Percentiles rank a stretch among this genome's conserved stretches.
phyloP scores from a whole-genome alignment of 306 rosid species.

The Trichosanthes cucumerina region DNA sequence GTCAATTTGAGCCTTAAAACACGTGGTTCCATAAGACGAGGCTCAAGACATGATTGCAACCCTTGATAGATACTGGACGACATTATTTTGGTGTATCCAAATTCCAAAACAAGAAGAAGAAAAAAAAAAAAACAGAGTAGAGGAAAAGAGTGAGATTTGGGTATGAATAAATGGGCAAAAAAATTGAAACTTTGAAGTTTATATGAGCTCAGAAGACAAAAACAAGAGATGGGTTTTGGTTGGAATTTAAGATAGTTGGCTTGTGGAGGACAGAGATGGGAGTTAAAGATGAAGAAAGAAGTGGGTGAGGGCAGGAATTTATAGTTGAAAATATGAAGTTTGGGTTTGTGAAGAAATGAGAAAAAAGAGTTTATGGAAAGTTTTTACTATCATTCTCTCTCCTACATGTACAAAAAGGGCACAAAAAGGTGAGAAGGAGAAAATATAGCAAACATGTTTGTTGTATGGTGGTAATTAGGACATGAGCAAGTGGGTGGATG shows the following conservation, averaged over 20 bases:
- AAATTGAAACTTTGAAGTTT: background rate
- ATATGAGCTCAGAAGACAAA: background rate
- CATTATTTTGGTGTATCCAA: background rate
- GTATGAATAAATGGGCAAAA: background rate
- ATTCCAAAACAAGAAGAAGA: background rate
- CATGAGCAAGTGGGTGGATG: background rate
- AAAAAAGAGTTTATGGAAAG: background rate
- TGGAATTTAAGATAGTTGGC: background rate
- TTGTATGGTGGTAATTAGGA: background rate
- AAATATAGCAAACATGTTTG: background rate
- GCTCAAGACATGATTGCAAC: constrained; percentile 11
- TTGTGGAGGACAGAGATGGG: background rate
- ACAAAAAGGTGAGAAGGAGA: background rate
- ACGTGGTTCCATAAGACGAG: constrained; percentile 4
- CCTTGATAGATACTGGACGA: constrained; percentile 10
- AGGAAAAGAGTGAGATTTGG: background rate
- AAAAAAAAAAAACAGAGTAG: background rate
- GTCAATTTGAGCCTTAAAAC: constrained; percentile 8
- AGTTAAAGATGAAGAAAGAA: background rate
- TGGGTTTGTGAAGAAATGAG: background rate
- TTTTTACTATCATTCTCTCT: background rate
- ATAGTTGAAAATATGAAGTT: background rate
- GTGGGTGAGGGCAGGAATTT: background rate
- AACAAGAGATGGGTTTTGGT: background rate
- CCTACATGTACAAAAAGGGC: background rate